phyloP scores from a whole-genome alignment of 805 yeast species.

The Candida xyloterini region DNA sequence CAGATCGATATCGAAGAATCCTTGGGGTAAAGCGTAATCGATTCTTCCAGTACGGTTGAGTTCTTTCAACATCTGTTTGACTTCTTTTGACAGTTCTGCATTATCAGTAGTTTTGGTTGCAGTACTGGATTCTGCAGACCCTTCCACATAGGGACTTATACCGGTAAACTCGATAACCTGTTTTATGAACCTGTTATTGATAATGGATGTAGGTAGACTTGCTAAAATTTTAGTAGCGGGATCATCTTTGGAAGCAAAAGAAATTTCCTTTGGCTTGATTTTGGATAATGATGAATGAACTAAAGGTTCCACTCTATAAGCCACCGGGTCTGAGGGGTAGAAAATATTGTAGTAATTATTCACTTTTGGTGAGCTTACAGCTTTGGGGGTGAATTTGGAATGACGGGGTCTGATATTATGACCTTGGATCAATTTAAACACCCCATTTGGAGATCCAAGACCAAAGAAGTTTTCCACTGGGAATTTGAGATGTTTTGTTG shows the following conservation, averaged over 20 bases:
- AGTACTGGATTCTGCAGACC: not conserved
- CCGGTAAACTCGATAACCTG: constrained; percentile 20
- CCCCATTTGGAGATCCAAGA: constrained; percentile 89
- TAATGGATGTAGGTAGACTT: constrained; percentile 17
- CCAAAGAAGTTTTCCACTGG: constrained; percentile 73
- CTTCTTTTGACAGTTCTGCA: constrained; percentile 26
- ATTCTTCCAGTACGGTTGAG: constrained; percentile 74
- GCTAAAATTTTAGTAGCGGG: constrained; percentile 21
- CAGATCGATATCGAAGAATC: constrained; percentile 74
- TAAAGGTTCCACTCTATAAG: constrained; percentile 86
- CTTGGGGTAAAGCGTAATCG: constrained; percentile 77
- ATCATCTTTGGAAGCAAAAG: constrained; percentile 49
- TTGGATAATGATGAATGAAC: constrained; percentile 48
- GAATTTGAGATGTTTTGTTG: constrained; percentile 51
- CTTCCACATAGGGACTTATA: constrained; percentile 3
- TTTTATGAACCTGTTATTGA: constrained; percentile 30
- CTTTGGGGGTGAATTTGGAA: constrained; percentile 5
- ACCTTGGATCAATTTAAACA: constrained; percentile 71
- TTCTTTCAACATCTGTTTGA: constrained; percentile 36
- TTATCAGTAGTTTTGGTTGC: constrained; percentile 4
- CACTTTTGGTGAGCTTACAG: constrained; percentile 50
- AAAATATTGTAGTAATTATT: constrained; percentile 74
- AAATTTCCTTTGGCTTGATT: constrained; percentile 54
- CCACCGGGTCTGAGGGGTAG: constrained; percentile 91
- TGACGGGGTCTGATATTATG: constrained; percentile 50